These are phyloP conservation scores for Truncatella angustata DNA, from an alignment of 2,329 filamentous ascomycete genomes.

Conservation along the genomic window DNA sequence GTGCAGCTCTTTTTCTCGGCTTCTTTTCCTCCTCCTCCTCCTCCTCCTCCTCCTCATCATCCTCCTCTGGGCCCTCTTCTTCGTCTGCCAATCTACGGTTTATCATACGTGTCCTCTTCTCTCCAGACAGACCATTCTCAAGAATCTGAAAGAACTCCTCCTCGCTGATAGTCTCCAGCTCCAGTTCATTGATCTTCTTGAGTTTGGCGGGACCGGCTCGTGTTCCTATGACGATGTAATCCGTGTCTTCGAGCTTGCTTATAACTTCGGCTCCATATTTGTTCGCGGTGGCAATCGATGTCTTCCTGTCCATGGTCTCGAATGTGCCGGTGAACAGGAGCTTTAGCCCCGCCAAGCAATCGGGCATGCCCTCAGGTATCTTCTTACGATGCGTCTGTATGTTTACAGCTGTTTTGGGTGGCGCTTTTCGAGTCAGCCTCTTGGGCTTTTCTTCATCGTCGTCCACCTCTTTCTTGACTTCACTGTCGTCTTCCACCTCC, in stretches of 20 bases:
- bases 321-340: conserved; percentile 15
- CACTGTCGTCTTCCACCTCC: conserved; percentile 10
- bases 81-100: conserved; percentile 9
- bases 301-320: conserved; percentile 16
- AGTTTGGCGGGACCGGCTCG: conserved; percentile 14
- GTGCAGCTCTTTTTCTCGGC: conserved; percentile 3
- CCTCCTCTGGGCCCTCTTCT: conserved; percentile 10
- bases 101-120: conserved; percentile 14
- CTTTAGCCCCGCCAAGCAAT: conserved; percentile 14
- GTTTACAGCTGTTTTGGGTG: conserved; percentile 12
- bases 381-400: conserved; percentile 13
- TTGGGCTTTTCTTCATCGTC: conserved; percentile 5
- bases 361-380: conserved; percentile 11
- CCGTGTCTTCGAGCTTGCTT: conserved; percentile 15
- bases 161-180: conserved; percentile 14
- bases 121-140: conserved; percentile 12
- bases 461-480: too few relatives aligned
- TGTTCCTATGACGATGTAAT: conserved; percentile 15
- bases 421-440: not conserved
- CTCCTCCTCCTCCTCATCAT: conserved; percentile 11
- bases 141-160: conserved; percentile 17
- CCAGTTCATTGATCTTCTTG: conserved; percentile 13
- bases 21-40: conserved; percentile 4
- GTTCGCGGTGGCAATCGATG: conserved; percentile 12
- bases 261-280: conserved; percentile 27